Conservation (phyloP, 1,284 basidiomycete genomes). For the Ganoderma meredithae region DNA sequence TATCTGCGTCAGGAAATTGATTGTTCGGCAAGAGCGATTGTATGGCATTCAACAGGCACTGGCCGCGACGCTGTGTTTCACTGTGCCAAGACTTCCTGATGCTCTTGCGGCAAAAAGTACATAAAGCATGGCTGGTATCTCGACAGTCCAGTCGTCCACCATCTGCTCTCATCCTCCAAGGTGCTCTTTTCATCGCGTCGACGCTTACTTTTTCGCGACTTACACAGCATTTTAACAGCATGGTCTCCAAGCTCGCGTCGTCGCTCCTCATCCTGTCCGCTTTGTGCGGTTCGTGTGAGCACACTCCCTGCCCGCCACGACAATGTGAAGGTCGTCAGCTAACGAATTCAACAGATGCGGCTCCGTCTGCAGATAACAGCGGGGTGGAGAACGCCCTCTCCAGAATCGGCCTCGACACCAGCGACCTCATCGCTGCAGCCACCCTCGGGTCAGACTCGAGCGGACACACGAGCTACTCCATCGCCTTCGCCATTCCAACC, state of each 20-base stretch:
- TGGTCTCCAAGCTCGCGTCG: background rate
- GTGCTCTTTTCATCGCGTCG: no score
- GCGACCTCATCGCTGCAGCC: background rate
- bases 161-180: no score
- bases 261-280: constrained; percentile 5
- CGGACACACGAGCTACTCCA: background rate
- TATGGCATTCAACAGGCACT: no score
- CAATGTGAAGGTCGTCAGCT: background rate
- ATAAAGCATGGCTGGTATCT: no score
- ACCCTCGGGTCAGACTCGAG: background rate
- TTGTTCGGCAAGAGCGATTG: no score
- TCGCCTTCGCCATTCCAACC: background rate
- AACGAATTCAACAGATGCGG: background rate
- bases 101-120: no score
- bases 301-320: no score
- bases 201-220: background rate
- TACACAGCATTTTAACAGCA: background rate
- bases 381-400: background rate
- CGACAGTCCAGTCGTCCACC: no score
- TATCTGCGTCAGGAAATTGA: no score
- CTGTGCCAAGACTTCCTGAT: no score
- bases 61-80: no score
- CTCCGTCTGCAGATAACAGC: background rate
- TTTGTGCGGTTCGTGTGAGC: constrained; percentile 1
- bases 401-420: background rate